These are phyloP conservation scores for Setaria italica DNA, from an alignment of 202 grass and related monocot genomes.

Conservation along the genomic window DNA sequence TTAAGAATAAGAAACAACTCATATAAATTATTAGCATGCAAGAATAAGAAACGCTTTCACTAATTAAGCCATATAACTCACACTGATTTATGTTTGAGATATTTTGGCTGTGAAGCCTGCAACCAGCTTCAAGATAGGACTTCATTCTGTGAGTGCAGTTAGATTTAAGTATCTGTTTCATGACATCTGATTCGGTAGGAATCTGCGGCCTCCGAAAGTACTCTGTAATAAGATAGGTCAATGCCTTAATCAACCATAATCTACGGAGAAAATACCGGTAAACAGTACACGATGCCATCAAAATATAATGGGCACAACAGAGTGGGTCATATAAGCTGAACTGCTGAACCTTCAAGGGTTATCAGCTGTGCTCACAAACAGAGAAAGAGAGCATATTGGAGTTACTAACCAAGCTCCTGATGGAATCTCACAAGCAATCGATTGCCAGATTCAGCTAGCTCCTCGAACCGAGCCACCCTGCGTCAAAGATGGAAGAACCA, in stretches of 20 bases:
- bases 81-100: slow-evolving; percentile 72
- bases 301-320: neutral
- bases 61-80: slow-evolving; percentile 52
- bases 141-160: slow-evolving; percentile 67
- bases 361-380: neutral
- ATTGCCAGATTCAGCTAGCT: slow-evolving; percentile 42
- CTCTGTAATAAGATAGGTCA: slow-evolving; percentile 42
- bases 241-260: neutral
- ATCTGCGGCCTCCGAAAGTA: slow-evolving; percentile 53
- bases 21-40: neutral
- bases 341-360: neutral
- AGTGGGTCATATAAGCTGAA: slow-evolving; percentile 1
- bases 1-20: neutral
- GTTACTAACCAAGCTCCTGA: slow-evolving; percentile 44
- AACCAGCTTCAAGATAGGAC: slow-evolving; percentile 68
- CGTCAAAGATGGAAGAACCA: neutral
- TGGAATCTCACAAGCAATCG: slow-evolving; percentile 45
- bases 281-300: neutral
- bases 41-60: neutral
- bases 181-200: slow-evolving; percentile 44
- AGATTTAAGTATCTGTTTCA: slow-evolving; percentile 59
- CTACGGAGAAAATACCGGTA: neutral
- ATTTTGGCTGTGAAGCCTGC: slow-evolving; percentile 37
- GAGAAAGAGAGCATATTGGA: neutral
- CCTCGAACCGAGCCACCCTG: slow-evolving; percentile 46